Percentiles rank a stretch among this genome's conserved stretches.
Evolutionary conservation across 2,329 filamentous ascomycete species (phyloP).

Genomic region (Fusarium foetens): DNA sequence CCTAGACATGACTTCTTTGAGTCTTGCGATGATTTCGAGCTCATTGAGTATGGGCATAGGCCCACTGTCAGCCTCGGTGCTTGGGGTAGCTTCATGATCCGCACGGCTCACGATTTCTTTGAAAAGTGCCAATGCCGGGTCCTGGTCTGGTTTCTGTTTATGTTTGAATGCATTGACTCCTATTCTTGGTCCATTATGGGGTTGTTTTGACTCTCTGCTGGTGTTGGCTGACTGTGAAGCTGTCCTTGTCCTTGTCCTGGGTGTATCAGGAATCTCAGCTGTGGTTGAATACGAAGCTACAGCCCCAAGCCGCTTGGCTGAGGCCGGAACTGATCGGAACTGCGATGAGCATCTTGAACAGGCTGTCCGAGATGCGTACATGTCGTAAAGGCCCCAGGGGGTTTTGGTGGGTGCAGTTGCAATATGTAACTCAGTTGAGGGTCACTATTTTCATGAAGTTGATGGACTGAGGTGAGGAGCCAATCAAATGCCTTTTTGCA

Average conservation of each 20-base stretch:
- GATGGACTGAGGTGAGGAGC: slow-evolving; percentile 20
- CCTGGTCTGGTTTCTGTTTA: slow-evolving; percentile 16
- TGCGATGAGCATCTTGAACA: slow-evolving; percentile 51
- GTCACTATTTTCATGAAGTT: slow-evolving; percentile 39
- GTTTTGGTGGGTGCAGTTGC: slow-evolving; percentile 2
- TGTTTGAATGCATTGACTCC: slow-evolving; percentile 8
- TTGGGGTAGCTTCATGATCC: neutral
- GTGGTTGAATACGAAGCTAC: slow-evolving; percentile 42
- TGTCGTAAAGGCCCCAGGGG: slow-evolving; percentile 32
- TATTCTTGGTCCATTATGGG: neutral
- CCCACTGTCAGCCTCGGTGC: neutral
- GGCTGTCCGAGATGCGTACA: slow-evolving; percentile 50
- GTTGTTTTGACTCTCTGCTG: slow-evolving; percentile 2
- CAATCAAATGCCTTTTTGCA: slow-evolving; percentile 27
- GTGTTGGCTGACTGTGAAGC: slow-evolving; percentile 5
- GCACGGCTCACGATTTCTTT: slow-evolving; percentile 49
- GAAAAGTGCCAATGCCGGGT: slow-evolving; percentile 49
- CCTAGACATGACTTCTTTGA: slow-evolving; percentile 42
- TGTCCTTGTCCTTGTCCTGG: slow-evolving; percentile 8
- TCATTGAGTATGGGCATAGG: slow-evolving; percentile 35
- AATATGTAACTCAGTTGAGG: slow-evolving; percentile 21
- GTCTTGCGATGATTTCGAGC: slow-evolving; percentile 46
- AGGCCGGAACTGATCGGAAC: slow-evolving; percentile 34
- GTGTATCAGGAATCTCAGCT: slow-evolving; percentile 21
- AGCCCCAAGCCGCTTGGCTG: slow-evolving; percentile 32